Evolutionary conservation across 2,329 filamentous ascomycete genomes (phyloP).

Genomic region (Ophidiomyces ophidiicola): DNA sequence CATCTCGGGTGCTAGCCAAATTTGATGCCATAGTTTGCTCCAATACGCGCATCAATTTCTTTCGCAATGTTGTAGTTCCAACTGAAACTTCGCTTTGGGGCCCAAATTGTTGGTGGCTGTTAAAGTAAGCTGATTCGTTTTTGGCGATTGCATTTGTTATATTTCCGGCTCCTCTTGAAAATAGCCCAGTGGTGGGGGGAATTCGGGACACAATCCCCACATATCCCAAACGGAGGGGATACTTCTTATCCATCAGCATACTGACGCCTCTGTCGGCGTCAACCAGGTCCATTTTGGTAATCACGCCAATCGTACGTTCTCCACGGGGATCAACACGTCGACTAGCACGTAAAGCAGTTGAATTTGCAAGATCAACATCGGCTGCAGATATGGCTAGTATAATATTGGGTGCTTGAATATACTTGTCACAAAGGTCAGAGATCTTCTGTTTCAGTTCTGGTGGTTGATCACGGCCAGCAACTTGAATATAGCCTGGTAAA

Average conservation of each 20-base stretch:
- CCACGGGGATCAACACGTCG: slow-evolving; percentile 85
- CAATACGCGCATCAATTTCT: slow-evolving; percentile 92
- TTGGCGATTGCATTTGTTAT: slow-evolving; percentile 69
- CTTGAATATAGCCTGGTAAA: slow-evolving; percentile 93
- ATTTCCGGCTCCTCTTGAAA: slow-evolving; percentile 69
- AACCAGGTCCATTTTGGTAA: slow-evolving; percentile 98
- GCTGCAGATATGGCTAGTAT: slow-evolving; percentile 95
- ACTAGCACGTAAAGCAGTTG: slow-evolving; percentile 78
- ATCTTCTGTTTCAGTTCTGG: slow-evolving; percentile 90
- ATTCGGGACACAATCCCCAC: slow-evolving; percentile 86
- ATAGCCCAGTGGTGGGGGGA: slow-evolving; percentile 56
- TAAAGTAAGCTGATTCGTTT: slow-evolving; percentile 82
- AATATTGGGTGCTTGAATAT: slow-evolving; percentile 90
- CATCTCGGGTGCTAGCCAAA: slow-evolving; percentile 76
- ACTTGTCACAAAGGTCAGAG: slow-evolving; percentile 90
- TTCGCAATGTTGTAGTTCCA: slow-evolving; percentile 74
- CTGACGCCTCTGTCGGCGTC: slow-evolving; percentile 65
- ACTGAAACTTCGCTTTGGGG: slow-evolving; percentile 59
- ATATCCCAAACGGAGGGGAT: slow-evolving; percentile 87
- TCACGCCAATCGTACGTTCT: slow-evolving; percentile 93
- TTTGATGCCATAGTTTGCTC: slow-evolving; percentile 96
- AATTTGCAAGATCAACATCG: slow-evolving; percentile 94
- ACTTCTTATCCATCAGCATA: slow-evolving; percentile 80
- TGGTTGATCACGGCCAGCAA: slow-evolving; percentile 82
- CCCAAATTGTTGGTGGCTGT: slow-evolving; percentile 68